Base-by-base conservation (phyloP, 257 asterid genomes). In the Salvia rosmarinus region DNA sequence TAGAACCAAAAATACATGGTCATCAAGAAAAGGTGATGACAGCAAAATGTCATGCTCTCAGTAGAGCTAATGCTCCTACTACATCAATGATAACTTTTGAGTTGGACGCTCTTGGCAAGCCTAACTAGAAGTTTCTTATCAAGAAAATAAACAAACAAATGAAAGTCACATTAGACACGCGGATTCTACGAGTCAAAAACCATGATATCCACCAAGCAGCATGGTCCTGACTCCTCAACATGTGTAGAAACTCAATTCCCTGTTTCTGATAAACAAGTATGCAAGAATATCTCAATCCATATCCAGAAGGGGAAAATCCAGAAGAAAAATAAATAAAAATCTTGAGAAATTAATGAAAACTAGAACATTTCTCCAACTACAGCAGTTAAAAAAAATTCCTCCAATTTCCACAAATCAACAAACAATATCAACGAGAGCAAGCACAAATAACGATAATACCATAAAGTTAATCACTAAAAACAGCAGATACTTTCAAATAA, bases 381-480 rank as follows among this genome's bases (percentile, higher is more conserved):
- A n/a, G 54, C 9, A 64, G 25, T 13, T 9, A 46, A 20, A 34
- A 64, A 50, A 50, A 1, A 4, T 32, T 40, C 64, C 10, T 25
- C 67, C 17, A 14, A 71, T 23, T 37, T 55, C 51, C 43, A 59
- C 40, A 20, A 28, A 50, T 20, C 21, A 64, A 49, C 64, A 2
- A 17, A 17, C 5, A 60, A 74, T 8, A 19, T n/a, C 49, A 28
- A 49, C 32, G 14, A 60, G 20, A 23, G 0, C 5, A 40, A 39
- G 60, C 3, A 60, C 46, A 21, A 58, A 14, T 23, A 43, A 40
- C n/a, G 46, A n/a, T 9, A 46, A 42, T 21, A 30, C 47, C 47
- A 34, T 3, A 51, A 55, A 80, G 75, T 57, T n/a, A 49, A 75
- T 35, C 67, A 35, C 28, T 46, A 40, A 76, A 46, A 49, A 20